Conservation (phyloP, 495 filamentous ascomycete species). For the Aspergillus biplanus region DNA sequence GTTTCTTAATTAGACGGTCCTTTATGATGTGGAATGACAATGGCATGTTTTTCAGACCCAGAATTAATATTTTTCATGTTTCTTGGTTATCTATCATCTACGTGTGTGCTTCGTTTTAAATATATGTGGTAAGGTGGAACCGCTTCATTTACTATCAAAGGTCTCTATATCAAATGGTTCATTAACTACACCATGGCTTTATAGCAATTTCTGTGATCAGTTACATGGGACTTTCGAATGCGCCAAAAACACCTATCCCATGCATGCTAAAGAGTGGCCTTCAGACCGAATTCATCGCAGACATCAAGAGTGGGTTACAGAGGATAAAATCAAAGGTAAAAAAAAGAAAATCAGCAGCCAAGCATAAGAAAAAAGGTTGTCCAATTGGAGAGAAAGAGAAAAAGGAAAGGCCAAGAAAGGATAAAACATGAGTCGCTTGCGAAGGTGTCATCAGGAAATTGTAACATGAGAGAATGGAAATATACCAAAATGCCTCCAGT, state of each 20-base stretch:
- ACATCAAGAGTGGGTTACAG: constrained; percentile 34
- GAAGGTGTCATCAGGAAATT: constrained; percentile 12
- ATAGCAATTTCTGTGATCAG: constrained; percentile 28
- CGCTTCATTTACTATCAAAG: background rate
- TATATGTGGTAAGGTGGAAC: background rate
- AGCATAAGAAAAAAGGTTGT: constrained; percentile 23
- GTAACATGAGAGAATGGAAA: constrained; percentile 26
- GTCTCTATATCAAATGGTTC: constrained; percentile 19
- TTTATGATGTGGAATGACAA: constrained; percentile 7
- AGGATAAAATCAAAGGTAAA: constrained; percentile 18
- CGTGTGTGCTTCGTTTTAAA: background rate
- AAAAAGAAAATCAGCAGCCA: constrained; percentile 15
- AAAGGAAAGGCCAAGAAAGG: constrained; percentile 18
- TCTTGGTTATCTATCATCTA: background rate
- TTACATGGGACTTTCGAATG: constrained; percentile 38
- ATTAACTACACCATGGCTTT: constrained; percentile 1
- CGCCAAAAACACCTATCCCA: constrained; percentile 52
- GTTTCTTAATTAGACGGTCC: background rate
- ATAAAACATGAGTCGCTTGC: constrained; percentile 7
- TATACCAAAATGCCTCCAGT: constrained; percentile 20
- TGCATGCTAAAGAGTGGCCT: constrained; percentile 46
- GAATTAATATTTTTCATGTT: background rate
- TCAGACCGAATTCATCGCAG: constrained; percentile 42
- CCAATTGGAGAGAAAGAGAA: constrained; percentile 19
- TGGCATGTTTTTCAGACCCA: background rate